A percentile compares a stretch with the other conserved stretches of the same genome.
phyloP scores from a whole-genome alignment of 2,329 filamentous ascomycete species.

The Paecilomyces variotii region DNA sequence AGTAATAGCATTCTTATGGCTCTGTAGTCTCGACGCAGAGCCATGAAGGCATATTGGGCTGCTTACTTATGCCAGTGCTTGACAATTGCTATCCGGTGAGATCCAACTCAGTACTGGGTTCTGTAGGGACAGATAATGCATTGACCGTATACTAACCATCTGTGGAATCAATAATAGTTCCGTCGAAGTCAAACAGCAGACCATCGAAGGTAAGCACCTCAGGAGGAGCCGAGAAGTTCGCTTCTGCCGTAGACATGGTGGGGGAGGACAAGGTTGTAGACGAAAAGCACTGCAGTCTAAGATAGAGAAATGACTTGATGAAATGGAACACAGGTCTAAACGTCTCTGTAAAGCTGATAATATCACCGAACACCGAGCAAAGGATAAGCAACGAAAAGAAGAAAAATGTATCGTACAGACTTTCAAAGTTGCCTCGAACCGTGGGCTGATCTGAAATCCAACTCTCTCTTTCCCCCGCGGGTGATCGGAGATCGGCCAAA shows the following conservation, averaged over 20 bases:
- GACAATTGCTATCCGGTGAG: constrained; percentile 48
- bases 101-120: constrained; percentile 44
- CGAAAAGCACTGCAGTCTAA: neutral
- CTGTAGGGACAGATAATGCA: constrained; percentile 18
- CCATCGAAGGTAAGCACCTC: constrained; percentile 34
- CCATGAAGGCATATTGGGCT: neutral
- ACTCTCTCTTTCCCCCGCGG: neutral
- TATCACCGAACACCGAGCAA: neutral
- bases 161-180: constrained; percentile 41
- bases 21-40: neutral
- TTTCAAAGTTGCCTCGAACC: neutral
- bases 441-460: neutral
- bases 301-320: neutral
- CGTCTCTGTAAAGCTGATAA: neutral
- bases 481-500: constrained; percentile 26
- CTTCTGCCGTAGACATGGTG: constrained; percentile 23
- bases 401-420: neutral
- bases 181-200: constrained; percentile 42
- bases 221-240: constrained; percentile 33
- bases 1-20: no score
- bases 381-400: neutral
- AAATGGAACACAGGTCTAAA: constrained; percentile 1
- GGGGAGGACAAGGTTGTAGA: constrained; percentile 6
- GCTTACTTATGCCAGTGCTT: constrained; percentile 56
- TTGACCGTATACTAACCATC: constrained; percentile 24